A percentile compares a stretch with the other conserved stretches of the same genome.
These are phyloP conservation scores for Pleurotus eryngii DNA, from an alignment of 768 basidiomycete genomes.

Conservation along the genomic window DNA sequence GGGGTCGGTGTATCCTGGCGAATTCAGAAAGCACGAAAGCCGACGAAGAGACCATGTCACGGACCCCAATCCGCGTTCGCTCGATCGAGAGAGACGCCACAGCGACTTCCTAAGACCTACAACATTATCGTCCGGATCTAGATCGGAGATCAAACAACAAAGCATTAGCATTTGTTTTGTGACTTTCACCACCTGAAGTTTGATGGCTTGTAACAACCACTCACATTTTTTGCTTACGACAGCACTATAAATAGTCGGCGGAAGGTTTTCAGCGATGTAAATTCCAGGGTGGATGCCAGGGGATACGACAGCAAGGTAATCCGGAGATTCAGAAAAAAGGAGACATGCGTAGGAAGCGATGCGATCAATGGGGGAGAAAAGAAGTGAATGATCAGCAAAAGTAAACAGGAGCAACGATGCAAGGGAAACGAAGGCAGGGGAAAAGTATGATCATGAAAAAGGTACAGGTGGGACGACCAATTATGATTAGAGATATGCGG, in stretches of 20 bases:
- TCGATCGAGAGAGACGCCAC: slow-evolving; percentile 9
- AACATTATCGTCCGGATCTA: slow-evolving; percentile 29
- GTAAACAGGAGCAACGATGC: not conserved
- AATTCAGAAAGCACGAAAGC: not conserved
- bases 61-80: not conserved
- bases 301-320: slow-evolving; percentile 11
- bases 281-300: slow-evolving; percentile 14
- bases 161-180: not conserved
- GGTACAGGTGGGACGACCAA: not conserved
- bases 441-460: not conserved
- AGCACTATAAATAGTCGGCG: slow-evolving; percentile 35
- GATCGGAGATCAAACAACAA: slow-evolving; percentile 4
- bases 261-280: slow-evolving; percentile 10
- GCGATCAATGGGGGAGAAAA: slow-evolving; percentile 11
- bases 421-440: not conserved
- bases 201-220: slow-evolving; percentile 23
- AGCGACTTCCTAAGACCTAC: slow-evolving; percentile 7
- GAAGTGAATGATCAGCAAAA: slow-evolving; percentile 13
- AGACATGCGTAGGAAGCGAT: slow-evolving; percentile 12
- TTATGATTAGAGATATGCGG: slow-evolving; percentile 6
- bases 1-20: not conserved
- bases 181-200: not conserved
- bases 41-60: not conserved
- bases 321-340: slow-evolving; percentile 20
- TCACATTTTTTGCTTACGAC: slow-evolving; percentile 69